Conservation (phyloP, 2,329 filamentous ascomycete genomes). For the Scopulariopsis brevicaulis region DNA sequence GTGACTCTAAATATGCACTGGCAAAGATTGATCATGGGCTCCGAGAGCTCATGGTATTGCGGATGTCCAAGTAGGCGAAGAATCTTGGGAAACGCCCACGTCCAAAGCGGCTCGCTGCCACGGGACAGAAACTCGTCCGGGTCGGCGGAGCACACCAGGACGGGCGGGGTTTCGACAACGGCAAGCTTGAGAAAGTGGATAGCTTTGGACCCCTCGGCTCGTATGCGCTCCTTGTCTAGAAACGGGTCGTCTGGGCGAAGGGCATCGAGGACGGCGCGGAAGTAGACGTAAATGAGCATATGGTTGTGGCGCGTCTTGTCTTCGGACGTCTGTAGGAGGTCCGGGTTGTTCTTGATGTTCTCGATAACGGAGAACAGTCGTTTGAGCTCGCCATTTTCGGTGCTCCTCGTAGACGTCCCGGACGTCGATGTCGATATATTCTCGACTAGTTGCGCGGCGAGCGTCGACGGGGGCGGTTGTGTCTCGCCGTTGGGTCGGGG, state of each 20-base stretch:
- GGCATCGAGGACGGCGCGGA: constrained; percentile 65
- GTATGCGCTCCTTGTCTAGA: constrained; percentile 39
- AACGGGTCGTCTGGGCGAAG: constrained; percentile 60
- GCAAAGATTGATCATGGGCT: constrained; percentile 42
- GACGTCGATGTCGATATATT: constrained; percentile 59
- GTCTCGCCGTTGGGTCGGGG: background rate
- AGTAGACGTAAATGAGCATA: constrained; percentile 74
- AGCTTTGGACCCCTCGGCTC: constrained; percentile 56
- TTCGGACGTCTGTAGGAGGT: constrained; percentile 45
- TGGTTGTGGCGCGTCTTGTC: constrained; percentile 69
- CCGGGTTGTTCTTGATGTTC: constrained; percentile 37
- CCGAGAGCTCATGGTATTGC: constrained; percentile 32
- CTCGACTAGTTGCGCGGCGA: constrained; percentile 79
- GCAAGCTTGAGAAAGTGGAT: constrained; percentile 67
- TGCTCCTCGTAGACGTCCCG: constrained; percentile 32
- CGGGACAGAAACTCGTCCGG: constrained; percentile 33
- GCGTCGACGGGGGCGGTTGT: constrained; percentile 58
- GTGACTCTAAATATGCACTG: constrained; percentile 33
- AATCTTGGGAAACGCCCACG: constrained; percentile 50
- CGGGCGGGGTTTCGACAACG: constrained; percentile 60
- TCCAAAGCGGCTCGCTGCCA: constrained; percentile 51
- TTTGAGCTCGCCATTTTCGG: constrained; percentile 64
- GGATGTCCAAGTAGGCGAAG: constrained; percentile 43
- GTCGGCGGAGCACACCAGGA: constrained; percentile 40
- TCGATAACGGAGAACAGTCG: constrained; percentile 51